Evolutionary conservation across 257 asterid species (phyloP).

Genomic region (Knoxia roxburghii): DNA sequence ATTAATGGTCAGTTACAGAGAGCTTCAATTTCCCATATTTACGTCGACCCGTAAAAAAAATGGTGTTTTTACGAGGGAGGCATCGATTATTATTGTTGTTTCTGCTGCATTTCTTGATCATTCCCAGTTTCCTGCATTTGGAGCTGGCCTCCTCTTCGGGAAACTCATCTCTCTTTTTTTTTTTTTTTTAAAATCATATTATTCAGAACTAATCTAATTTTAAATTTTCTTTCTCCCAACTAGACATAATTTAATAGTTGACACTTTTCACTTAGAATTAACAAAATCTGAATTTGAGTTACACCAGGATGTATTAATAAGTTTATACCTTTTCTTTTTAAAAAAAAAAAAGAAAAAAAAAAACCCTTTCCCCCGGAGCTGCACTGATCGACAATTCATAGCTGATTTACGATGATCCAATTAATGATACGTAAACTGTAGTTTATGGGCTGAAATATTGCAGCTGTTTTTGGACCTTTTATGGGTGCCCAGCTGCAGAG

Average conservation of each 20-base stretch:
- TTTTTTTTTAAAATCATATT: no score
- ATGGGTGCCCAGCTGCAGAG: not conserved
- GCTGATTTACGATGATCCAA: no score
- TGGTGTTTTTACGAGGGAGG: not conserved
- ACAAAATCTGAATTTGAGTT: no score
- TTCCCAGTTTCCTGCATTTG: not conserved
- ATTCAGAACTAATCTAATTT: not conserved
- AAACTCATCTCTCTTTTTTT: no score
- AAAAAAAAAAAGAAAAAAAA: no score
- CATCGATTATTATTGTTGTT: not conserved
- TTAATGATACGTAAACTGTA: not conserved
- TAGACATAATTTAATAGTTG: no score
- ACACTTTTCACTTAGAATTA: no score
- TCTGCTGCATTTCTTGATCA: conserved; percentile 10
- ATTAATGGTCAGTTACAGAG: conserved; percentile 26
- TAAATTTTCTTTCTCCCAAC: not conserved
- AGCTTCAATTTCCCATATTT: conserved; percentile 40
- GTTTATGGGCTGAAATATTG: not conserved
- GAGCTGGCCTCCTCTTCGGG: conserved; percentile 1
- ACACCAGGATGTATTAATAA: no score
- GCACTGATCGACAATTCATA: no score
- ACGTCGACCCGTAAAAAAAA: not conserved
- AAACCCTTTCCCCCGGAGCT: no score
- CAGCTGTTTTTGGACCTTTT: not conserved
- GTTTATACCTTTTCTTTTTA: no score